Evolutionary conservation across 306 rosid genomes (phyloP).

Genomic region (Gleditsia sinensis): DNA sequence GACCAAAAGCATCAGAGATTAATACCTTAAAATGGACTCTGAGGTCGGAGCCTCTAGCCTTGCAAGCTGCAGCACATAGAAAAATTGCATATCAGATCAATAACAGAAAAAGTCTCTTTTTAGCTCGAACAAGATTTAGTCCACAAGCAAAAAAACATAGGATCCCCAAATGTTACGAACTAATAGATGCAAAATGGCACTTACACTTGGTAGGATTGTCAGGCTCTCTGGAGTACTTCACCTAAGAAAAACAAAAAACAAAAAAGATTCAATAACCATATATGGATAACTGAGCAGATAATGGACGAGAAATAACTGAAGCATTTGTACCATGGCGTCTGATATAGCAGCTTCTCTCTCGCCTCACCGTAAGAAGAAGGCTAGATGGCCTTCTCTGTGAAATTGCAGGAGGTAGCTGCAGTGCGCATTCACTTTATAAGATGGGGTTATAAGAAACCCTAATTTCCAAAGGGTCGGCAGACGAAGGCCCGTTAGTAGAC

Average conservation of each 20-base stretch:
- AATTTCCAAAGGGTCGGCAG: not conserved
- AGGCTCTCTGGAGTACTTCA: constrained; percentile 94
- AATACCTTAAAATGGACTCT: constrained; percentile 93
- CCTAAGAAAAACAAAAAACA: constrained; percentile 41
- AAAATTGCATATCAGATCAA: not conserved
- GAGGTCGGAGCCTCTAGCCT: constrained; percentile 89
- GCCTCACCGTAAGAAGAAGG: not conserved
- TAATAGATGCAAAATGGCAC: not conserved
- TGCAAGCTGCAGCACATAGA: constrained; percentile 63
- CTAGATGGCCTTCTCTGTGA: not conserved
- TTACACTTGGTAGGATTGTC: constrained; percentile 88
- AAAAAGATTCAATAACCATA: not conserved
- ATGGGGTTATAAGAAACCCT: not conserved
- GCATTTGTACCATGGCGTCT: constrained; percentile 59
- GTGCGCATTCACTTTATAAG: not conserved
- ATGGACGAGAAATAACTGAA: too few relatives aligned
- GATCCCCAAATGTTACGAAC: not conserved
- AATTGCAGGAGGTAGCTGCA: not conserved
- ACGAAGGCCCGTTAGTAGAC: not conserved
- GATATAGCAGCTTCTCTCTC: constrained; percentile 15
- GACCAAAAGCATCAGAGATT: not conserved
- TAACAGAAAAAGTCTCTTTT: too few relatives aligned
- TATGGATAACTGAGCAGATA: not conserved
- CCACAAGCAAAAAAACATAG: not conserved
- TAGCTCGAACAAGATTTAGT: not conserved